Evolutionary conservation across 441 rosid genomes (phyloP), one percentile per base, ranked within the genome.

Genomic region (Gossypium davidsonii): DNA sequence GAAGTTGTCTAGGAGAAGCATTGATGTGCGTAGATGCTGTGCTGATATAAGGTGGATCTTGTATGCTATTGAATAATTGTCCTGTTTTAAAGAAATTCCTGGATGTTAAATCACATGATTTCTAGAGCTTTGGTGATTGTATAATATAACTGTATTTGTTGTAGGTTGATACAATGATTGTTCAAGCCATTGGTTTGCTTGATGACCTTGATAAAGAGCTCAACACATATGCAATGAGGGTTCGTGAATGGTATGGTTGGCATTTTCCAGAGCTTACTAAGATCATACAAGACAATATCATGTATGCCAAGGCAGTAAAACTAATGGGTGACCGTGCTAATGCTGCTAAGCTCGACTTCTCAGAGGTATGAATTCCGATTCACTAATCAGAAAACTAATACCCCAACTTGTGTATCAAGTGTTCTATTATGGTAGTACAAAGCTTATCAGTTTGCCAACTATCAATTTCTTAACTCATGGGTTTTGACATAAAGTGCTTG

Each of bases 171-270:
- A 92, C 98, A 0, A 94, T 94, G 97, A 89, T 92, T 64, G 86
- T 94, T 78, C 98, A 94, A 75, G 98, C 98, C 17, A 94, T 92
- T 44, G 96, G 99, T 10, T 76, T 92, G 56, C 92, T 92, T 21
- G 98, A 92, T 66, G 99, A 92, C 76, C 94, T 94, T 55, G 97
- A 94, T 82, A 91, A 92, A 80, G 97, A 92, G 84, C 84, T 92
- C 5, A 94, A 94, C 74, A 92, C 89, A 0, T 94, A 92, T 57
- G 96, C 97, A 0, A 93, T 91, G 99, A 88, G 98, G 67, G 94
- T 91, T 39, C 85, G 92, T 53, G 99, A 94, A 70, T 94, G 99
- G 99, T 92, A 92, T 21, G 99, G 99, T 48, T 94, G 99, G 98
- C 99, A 94, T 83, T 92, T 94, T 81, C 99, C 98, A 0, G 99